phyloP scores from a whole-genome alignment of 352 stramenopile genomes.

The Phytophthora ramorum region DNA sequence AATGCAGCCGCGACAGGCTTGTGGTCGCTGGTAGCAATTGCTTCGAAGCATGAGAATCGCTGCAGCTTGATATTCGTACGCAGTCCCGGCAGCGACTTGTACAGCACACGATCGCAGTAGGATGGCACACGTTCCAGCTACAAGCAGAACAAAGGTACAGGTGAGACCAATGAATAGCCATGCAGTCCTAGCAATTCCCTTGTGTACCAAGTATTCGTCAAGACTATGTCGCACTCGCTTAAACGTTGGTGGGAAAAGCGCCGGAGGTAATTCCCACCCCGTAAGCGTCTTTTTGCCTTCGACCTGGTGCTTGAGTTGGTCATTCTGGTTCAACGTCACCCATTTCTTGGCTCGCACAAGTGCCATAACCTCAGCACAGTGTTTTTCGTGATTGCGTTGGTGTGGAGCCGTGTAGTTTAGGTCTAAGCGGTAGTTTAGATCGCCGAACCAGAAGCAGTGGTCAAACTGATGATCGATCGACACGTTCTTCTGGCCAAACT shows the following conservation, averaged over 20 bases:
- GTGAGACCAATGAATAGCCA: conserved; percentile 3
- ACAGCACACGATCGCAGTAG: conserved; percentile 86
- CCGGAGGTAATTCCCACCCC: conserved; percentile 67
- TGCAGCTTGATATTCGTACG: conserved; percentile 59
- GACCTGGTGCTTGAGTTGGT: conserved; percentile 82
- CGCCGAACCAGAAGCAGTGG: conserved; percentile 88
- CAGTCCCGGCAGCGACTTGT: conserved; percentile 79
- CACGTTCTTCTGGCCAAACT: conserved; percentile 75
- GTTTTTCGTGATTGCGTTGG: conserved; percentile 66
- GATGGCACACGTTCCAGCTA: conserved; percentile 81
- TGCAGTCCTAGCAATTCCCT: neutral
- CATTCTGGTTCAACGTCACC: conserved; percentile 65
- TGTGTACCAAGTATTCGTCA: conserved; percentile 37
- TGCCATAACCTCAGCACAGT: conserved; percentile 69
- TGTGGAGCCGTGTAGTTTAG: conserved; percentile 58
- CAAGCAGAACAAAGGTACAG: neutral
- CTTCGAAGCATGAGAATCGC: conserved; percentile 64
- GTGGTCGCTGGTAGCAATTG: conserved; percentile 84
- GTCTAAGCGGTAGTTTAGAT: conserved; percentile 90
- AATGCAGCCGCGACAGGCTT: conserved; percentile 81
- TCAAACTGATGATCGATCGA: conserved; percentile 84
- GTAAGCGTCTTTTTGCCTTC: conserved; percentile 59
- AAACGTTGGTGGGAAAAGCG: conserved; percentile 84
- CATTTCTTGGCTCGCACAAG: conserved; percentile 74
- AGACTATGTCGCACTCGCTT: conserved; percentile 73